Conservation (phyloP, 371 early-diverging fungal species). For the Mortierella sp. region DNA sequence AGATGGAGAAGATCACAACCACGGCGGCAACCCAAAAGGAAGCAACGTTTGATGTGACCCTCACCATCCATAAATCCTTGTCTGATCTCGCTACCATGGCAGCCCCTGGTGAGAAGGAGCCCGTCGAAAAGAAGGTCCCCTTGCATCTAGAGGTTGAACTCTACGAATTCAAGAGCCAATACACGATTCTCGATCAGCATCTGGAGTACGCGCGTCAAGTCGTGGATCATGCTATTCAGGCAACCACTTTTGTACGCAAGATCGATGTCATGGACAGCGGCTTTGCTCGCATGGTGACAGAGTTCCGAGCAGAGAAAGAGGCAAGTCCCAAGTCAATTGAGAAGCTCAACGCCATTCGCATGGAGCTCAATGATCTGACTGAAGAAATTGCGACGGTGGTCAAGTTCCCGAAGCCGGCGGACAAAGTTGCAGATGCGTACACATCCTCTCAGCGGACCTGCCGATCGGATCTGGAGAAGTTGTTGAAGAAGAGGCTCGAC, state of each 20-base stretch:
- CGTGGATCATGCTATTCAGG: slow-evolving; percentile 7
- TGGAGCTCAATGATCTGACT: slow-evolving; percentile 27
- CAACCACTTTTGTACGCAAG: slow-evolving; percentile 18
- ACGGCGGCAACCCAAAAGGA: slow-evolving; percentile 37
- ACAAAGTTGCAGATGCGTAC: slow-evolving; percentile 33
- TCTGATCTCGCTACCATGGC: slow-evolving; percentile 31
- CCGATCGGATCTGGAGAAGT: slow-evolving; percentile 20
- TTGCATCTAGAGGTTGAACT: slow-evolving; percentile 49
- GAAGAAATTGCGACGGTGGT: slow-evolving; percentile 4
- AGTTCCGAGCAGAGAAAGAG: slow-evolving; percentile 39
- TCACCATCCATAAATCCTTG: slow-evolving; percentile 40
- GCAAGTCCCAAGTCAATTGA: slow-evolving; percentile 30
- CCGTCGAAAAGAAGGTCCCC: slow-evolving; percentile 24
- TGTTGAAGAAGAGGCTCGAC: slow-evolving; percentile 14
- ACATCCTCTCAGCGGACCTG: slow-evolving; percentile 2
- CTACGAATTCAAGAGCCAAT: slow-evolving; percentile 44
- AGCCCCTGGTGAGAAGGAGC: slow-evolving; percentile 18
- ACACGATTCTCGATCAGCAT: slow-evolving; percentile 32
- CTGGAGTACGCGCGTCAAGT: slow-evolving; percentile 19
- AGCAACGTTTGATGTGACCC: slow-evolving; percentile 33
- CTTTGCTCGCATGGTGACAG: slow-evolving; percentile 36
- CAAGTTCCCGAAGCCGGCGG: slow-evolving; percentile 35
- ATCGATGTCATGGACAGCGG: slow-evolving; percentile 48
- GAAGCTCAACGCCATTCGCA: slow-evolving; percentile 30
- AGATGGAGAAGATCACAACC: slow-evolving; percentile 23